Conservation (phyloP, 305 asterid species). For the Solanum aculeatissimum region DNA sequence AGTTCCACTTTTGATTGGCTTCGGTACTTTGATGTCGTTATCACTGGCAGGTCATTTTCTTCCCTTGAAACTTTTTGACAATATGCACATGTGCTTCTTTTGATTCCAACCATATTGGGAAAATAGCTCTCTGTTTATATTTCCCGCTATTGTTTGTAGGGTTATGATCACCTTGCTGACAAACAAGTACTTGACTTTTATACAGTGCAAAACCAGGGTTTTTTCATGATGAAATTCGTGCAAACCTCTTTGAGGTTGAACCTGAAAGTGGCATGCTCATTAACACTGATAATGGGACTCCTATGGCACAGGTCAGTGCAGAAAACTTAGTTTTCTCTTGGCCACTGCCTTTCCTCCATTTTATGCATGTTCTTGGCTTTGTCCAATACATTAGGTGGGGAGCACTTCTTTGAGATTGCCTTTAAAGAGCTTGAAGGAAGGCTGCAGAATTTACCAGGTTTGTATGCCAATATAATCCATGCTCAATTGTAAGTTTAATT, state of each 20-base stretch:
- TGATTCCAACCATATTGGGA: neutral
- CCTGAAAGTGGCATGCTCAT: conserved; percentile 85
- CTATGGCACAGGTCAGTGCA: conserved; percentile 83
- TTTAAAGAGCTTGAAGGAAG: conserved; percentile 30
- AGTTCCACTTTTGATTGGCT: conserved; percentile 75
- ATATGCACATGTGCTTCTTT: neutral
- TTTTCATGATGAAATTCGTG: conserved; percentile 88
- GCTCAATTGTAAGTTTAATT: neutral
- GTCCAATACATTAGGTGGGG: conserved; percentile 47
- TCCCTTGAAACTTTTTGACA: conserved; percentile 11
- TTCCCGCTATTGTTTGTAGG: neutral
- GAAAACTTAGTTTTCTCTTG: neutral
- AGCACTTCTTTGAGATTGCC: conserved; percentile 52
- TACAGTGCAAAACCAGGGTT: conserved; percentile 92
- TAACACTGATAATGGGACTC: conserved; percentile 95
- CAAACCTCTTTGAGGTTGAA: conserved; percentile 87
- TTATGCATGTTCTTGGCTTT: neutral
- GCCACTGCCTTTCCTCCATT: conserved; percentile 2
- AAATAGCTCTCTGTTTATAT: neutral
- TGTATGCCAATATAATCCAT: neutral
- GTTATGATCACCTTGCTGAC: neutral
- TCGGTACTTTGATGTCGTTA: conserved; percentile 70
- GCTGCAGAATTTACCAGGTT: conserved; percentile 89
- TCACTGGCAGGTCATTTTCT: conserved; percentile 83
- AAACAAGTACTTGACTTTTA: neutral